Percentiles rank a stretch among this genome's conserved stretches.
Evolutionary conservation across 225 moss, liverwort and hornwort species (phyloP).

Genomic region (Neckera pumila): DNA sequence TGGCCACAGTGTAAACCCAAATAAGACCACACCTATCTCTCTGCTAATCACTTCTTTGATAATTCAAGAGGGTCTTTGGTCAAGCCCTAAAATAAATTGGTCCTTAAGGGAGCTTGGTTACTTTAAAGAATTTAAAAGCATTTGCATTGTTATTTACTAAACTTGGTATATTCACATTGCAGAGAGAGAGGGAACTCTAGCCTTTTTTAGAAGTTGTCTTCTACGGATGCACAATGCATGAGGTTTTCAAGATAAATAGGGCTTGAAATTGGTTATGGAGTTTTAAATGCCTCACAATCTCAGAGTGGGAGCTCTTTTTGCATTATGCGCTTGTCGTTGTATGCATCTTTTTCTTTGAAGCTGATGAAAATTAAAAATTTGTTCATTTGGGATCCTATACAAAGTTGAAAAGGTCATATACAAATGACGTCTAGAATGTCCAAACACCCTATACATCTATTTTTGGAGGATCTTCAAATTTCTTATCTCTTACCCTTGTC

Average conservation of each 20-base stretch:
- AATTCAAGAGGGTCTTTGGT: background rate
- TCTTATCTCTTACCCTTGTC: accelerated
- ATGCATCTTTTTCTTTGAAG: accelerated
- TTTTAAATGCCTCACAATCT: background rate
- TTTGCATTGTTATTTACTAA: background rate
- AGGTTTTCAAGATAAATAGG: background rate
- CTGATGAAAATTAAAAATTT: background rate
- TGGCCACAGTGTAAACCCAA: background rate
- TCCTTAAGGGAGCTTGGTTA: accelerated
- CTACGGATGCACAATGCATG: accelerated
- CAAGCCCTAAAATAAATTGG: accelerated
- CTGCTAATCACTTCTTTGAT: accelerated
- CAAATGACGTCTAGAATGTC: accelerated
- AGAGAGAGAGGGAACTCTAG: background rate
- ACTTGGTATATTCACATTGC: background rate
- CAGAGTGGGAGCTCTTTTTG: background rate
- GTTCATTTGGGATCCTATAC: accelerated
- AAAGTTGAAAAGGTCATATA: background rate
- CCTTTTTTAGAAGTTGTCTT: no score
- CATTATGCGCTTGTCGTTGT: accelerated
- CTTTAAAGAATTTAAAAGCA: background rate
- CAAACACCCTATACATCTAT: accelerated
- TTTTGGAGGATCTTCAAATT: background rate
- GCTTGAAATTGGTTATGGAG: background rate
- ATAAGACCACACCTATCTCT: background rate